A percentile compares a stretch with the other conserved stretches of the same genome.
These are phyloP conservation scores for Mucor piriformis DNA, from an alignment of 371 early-diverging fungal species.

Conservation along the genomic window DNA sequence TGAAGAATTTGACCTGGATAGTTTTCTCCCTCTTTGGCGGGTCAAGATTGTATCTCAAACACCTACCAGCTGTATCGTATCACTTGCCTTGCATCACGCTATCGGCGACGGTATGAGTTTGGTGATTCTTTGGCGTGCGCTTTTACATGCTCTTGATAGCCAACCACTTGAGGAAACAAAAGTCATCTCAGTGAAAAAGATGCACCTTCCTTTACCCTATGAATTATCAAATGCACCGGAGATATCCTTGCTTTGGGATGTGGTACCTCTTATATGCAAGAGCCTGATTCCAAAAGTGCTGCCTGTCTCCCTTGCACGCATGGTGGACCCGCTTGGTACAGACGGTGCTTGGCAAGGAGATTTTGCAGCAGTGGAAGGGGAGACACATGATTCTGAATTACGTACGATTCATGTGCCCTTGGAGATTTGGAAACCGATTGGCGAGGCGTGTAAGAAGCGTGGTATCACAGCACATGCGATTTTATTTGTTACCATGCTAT, in stretches of 20 bases:
- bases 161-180: not conserved
- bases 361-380: slow-evolving; percentile 23
- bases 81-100: slow-evolving; percentile 26
- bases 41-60: slow-evolving; percentile 24
- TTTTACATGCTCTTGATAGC: slow-evolving; percentile 21
- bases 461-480: slow-evolving; percentile 40
- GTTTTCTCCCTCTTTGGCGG: slow-evolving; percentile 39
- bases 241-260: slow-evolving; percentile 20
- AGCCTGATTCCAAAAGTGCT: slow-evolving; percentile 11
- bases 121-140: slow-evolving; percentile 27
- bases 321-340: slow-evolving; percentile 9
- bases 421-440: slow-evolving; percentile 16
- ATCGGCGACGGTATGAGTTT: slow-evolving; percentile 45
- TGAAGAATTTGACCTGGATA: slow-evolving; percentile 30
- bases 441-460: slow-evolving; percentile 20
- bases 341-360: slow-evolving; percentile 42
- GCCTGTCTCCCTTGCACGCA: slow-evolving; percentile 12
- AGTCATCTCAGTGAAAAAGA: not conserved
- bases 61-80: slow-evolving; percentile 13
- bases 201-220: slow-evolving; percentile 19
- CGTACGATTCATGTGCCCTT: slow-evolving; percentile 16
- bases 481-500: slow-evolving; percentile 23
- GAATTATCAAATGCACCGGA: slow-evolving; percentile 27
- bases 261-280: slow-evolving; percentile 12
- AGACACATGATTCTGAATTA: slow-evolving; percentile 26